Evolutionary conservation across 768 basidiomycete genomes (phyloP), one percentile per base, ranked within the genome.

Genomic region (Termitomyces sp.): DNA sequence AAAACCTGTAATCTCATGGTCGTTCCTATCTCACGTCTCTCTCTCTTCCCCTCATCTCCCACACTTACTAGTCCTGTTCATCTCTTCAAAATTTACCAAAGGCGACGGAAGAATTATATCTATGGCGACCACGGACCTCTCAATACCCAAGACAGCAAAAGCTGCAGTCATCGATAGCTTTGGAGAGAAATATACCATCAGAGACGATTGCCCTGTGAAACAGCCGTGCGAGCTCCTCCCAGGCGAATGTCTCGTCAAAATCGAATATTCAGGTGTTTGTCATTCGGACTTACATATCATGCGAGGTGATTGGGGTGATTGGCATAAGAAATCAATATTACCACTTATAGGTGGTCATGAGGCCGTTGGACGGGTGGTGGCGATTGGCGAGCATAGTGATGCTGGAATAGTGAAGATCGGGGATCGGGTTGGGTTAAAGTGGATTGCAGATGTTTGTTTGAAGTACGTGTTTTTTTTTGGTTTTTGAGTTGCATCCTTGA

Each of bases 331-430:
- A 12, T 66, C 78, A 1, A 75, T 69, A 25, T 64, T 78, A 3
- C 87, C 86, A 1, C 76, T 88, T 35, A 74, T 91, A 49, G 88
- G 86, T 12, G 89, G 91, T 0, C 91, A 92, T 68, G 86, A 91
- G 69, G 91, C 90, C 36, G 83, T 90, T 22, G 91, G 91, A 5
- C 72, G 74, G 40, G 71, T 94, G 42, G 86, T 92, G 18, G 91
- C 90, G 27, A 87, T 94, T 62, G 91, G 83, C 7, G 78, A 76
- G 7, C 72, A 85, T 64, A 83, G 84, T 1, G 55, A 58, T 55
- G 69, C 46, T 15, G 52, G 54, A 72, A 74, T 38, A 63, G 74
- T 89, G 52, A 83, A 87, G 63, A 58, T 90, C 27, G 91, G 91
- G 20, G 87, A 90, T 57, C 75, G 86, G 10, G 89, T 91, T 35